Percentiles rank a stretch among this genome's conserved stretches.
Conservation (phyloP, 1,139 yeast species). For the Geotrichum fermentans region DNA sequence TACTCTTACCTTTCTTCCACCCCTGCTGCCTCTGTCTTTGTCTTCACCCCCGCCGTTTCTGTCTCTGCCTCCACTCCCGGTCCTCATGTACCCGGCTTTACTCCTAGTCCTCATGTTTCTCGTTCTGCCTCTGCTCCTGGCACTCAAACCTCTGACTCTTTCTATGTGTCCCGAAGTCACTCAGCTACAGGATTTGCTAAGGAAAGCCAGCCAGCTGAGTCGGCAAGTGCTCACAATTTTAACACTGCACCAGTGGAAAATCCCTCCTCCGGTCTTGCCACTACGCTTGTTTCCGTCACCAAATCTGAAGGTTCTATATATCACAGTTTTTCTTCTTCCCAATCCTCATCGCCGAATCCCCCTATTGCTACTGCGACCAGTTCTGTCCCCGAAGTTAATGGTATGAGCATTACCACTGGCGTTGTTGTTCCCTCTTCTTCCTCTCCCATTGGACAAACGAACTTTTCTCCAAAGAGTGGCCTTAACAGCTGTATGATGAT, state of each 20-base stretch:
- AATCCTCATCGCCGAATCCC: neutral
- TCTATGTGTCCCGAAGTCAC: too few species aligned
- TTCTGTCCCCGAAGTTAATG: too few species aligned
- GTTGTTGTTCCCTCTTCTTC: neutral
- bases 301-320: conserved; percentile 1
- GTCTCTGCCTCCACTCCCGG: conserved; percentile 1
- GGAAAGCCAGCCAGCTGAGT: too few species aligned
- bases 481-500: conserved; percentile 6
- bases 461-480: conserved; percentile 7
- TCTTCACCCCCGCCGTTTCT: neutral
- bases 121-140: neutral
- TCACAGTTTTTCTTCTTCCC: conserved; percentile 2
- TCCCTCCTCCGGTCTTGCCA: conserved; percentile 2
- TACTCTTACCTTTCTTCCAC: neutral
- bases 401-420: too few species aligned
- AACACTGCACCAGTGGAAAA: neutral
- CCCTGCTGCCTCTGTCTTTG: too few species aligned
- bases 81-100: conserved; percentile 4
- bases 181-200: too few species aligned
- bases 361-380: too few species aligned
- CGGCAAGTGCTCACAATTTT: too few species aligned
- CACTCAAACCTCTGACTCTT: too few species aligned
- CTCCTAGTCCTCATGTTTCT: conserved; percentile 4
- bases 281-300: conserved; percentile 9
- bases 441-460: conserved; percentile 7